Evolutionary conservation across 2,329 filamentous ascomycete species (phyloP).

Genomic region (Trichoderma koningiopsis): DNA sequence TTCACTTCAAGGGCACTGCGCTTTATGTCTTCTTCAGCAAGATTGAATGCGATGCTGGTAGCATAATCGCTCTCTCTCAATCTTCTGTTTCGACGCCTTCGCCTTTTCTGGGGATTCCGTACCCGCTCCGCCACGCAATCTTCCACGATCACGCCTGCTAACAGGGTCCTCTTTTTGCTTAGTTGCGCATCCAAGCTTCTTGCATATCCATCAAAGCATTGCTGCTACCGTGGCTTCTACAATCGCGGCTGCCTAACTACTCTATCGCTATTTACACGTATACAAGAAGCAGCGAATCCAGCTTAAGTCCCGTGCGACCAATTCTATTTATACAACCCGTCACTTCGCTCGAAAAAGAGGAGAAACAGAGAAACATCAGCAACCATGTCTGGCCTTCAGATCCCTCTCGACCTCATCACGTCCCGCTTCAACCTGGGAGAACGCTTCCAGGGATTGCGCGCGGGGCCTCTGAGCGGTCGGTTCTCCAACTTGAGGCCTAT

Average conservation of each 20-base stretch:
- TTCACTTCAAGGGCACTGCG: too few relatives aligned
- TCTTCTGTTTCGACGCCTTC: not conserved
- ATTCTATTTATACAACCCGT: not conserved
- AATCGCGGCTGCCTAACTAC: constrained; percentile 9
- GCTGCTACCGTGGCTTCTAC: constrained; percentile 20
- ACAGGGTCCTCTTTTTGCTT: constrained; percentile 2
- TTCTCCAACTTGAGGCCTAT: constrained; percentile 92
- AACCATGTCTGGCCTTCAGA: constrained; percentile 82
- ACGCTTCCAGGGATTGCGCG: constrained; percentile 81
- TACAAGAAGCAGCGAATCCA: not conserved
- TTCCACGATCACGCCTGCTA: not conserved
- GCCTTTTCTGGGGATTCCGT: not conserved
- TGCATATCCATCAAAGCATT: not conserved
- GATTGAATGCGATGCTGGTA: not conserved
- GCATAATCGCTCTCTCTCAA: not conserved
- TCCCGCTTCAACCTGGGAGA: constrained; percentile 85
- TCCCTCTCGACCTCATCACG: constrained; percentile 88
- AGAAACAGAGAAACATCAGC: constrained; percentile 24
- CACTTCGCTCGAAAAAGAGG: not conserved
- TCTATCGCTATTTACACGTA: not conserved
- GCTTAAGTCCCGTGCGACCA: not conserved
- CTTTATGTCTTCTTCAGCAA: not conserved
- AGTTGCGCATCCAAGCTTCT: constrained; percentile 13
- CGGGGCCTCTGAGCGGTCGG: constrained; percentile 74
- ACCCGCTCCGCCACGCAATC: constrained; percentile 21